Evolutionary conservation across 441 rosid species (phyloP), one percentile per base, ranked within the genome.

Genomic region (California macrophylla): DNA sequence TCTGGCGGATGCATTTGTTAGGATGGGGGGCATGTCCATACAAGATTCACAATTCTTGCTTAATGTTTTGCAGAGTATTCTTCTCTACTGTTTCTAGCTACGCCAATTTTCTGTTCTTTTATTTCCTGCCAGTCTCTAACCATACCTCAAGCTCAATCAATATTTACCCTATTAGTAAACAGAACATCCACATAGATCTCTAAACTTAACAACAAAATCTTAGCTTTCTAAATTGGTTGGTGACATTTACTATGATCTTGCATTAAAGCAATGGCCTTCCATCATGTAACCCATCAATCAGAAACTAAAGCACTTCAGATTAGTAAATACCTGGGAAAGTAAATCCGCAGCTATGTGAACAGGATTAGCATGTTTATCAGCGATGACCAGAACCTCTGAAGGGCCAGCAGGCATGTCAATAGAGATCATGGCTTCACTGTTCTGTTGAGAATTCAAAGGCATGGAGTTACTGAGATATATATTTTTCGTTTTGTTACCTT

Each of bases 331-430:
- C 96, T 93, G 96, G 62, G 97, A 93, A 62, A 91, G 85, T 74
- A 93, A 84, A 81, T 93, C 97, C 2, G 92, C 87, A 75, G 98
- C 96, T 81, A 91, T 83, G 81, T 93, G 89, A 66, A 85, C 87
- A 54, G 98, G 97, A 75, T 67, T 87, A 36, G 96, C 87, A 83
- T 80, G 73, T 71, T 78, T 81, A 68, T 93, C 97, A 34, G 93
- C 98, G 79, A 91, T 88, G 56, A 91, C 97, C 68, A 91, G 69
- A 69, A 89, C 97, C 81, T 93, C 96, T 2, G 96, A 93, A 84
- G 97, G 97, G 62, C 96, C 96, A 65, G 96, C 98, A 52, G 96
- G 97, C 98, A 93, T 93, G 85, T 93, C 98, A 78, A 93, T 93
- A 1, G 97, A 88, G 75, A 91, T 80, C 97, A 93, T 89, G 76